phyloP scores from a whole-genome alignment of 371 early-diverging fungal species.

The Rhizopus stolonifer region DNA sequence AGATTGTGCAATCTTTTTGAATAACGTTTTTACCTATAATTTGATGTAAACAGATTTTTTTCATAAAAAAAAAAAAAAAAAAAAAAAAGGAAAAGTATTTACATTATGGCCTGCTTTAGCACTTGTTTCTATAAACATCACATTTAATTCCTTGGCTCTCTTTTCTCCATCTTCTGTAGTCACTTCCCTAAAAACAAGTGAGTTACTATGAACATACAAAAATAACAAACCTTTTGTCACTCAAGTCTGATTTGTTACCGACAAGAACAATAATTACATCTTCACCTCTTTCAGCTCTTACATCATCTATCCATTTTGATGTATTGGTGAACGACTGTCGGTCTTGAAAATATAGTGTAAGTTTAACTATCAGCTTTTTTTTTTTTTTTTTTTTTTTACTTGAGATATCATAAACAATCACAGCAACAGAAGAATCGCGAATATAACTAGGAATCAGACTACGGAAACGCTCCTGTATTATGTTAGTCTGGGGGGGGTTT shows the following conservation, averaged over 20 bases:
- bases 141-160: slow-evolving; percentile 88
- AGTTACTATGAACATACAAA: neutral
- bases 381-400: slow-evolving; percentile 13
- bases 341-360: slow-evolving; percentile 59
- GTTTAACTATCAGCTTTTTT: slow-evolving; percentile 3
- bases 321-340: slow-evolving; percentile 93
- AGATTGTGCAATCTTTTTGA: slow-evolving; percentile 92
- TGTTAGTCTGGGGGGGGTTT: neutral
- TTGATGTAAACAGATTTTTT: too few relatives aligned
- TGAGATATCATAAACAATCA: slow-evolving; percentile 92
- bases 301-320: slow-evolving; percentile 97
- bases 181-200: slow-evolving; percentile 63
- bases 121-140: slow-evolving; percentile 94
- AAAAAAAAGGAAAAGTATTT: slow-evolving; percentile 3
- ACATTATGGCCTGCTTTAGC: slow-evolving; percentile 97
- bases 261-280: slow-evolving; percentile 96
- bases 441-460: slow-evolving; percentile 98
- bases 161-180: slow-evolving; percentile 93
- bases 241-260: slow-evolving; percentile 97
- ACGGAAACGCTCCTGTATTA: slow-evolving; percentile 86
- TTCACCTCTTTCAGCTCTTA: slow-evolving; percentile 92
- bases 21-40: slow-evolving; percentile 83
- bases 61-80: neutral
- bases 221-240: slow-evolving; percentile 71
- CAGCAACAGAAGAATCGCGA: slow-evolving; percentile 97